A percentile compares a stretch with the other conserved stretches of the same genome.
These are phyloP conservation scores for Fomitopsis betulina DNA, from an alignment of 1,284 basidiomycete genomes.

Conservation along the genomic window DNA sequence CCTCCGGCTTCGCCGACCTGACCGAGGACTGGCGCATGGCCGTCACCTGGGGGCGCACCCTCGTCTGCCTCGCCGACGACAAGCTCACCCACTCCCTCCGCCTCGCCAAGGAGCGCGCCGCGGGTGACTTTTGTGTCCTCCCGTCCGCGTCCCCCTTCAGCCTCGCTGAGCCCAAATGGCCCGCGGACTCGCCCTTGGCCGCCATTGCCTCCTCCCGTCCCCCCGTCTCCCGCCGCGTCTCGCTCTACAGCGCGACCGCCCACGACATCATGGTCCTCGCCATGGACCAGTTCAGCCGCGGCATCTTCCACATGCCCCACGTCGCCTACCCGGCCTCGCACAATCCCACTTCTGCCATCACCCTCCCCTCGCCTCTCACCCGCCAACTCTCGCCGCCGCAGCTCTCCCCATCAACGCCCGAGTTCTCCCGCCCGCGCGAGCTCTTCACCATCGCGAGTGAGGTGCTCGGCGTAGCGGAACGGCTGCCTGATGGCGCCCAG, in stretches of 20 bases:
- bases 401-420: constrained; percentile 5
- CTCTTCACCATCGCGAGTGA: constrained; percentile 58
- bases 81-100: constrained; percentile 22
- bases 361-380: constrained; percentile 8
- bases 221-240: constrained; percentile 47
- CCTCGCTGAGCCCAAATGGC: constrained; percentile 44
- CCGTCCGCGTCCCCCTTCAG: constrained; percentile 17
- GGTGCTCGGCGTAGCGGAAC: constrained; percentile 55
- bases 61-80: constrained; percentile 55
- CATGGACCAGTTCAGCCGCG: constrained; percentile 62
- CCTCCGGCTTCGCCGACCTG: constrained; percentile 9
- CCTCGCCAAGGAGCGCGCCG: constrained; percentile 10
- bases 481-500: constrained; percentile 37
- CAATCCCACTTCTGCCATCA: constrained; percentile 18
- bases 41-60: constrained; percentile 59
- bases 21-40: constrained; percentile 62
- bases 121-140: constrained; percentile 11
- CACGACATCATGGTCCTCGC: constrained; percentile 54
- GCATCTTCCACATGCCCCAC: constrained; percentile 68
- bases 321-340: constrained; percentile 30
- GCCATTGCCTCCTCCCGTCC: constrained; percentile 47
- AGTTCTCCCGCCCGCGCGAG: constrained; percentile 52
- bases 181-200: constrained; percentile 48
- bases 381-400: constrained; percentile 10
- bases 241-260: constrained; percentile 37